These are phyloP conservation scores for Agastache rugosa DNA, from an alignment of 257 asterid genomes.

Conservation along the genomic window DNA sequence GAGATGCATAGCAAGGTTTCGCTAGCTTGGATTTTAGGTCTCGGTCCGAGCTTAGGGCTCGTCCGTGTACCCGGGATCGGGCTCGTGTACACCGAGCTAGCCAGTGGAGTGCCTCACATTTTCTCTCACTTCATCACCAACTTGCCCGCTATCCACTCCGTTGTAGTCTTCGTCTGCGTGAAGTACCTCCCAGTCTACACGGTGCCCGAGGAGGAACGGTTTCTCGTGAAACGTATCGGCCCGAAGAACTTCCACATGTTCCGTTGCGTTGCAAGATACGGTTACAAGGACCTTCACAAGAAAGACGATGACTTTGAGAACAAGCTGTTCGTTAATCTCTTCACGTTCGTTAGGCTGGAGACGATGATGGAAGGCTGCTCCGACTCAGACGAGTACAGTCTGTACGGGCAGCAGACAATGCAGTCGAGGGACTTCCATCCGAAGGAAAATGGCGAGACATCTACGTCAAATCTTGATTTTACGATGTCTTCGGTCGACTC, in stretches of 20 bases:
- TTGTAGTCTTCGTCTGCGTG: slow-evolving; percentile 84
- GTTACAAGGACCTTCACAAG: slow-evolving; percentile 90
- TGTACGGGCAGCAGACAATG: slow-evolving; percentile 74
- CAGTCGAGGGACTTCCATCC: slow-evolving; percentile 52
- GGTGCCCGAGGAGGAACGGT: slow-evolving; percentile 89
- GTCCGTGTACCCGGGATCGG: slow-evolving; percentile 98
- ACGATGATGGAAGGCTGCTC: slow-evolving; percentile 97
- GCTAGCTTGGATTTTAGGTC: slow-evolving; percentile 94
- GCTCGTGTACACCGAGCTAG: slow-evolving; percentile 95
- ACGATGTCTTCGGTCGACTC: slow-evolving; percentile 72
- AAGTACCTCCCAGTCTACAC: slow-evolving; percentile 96
- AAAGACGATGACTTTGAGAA: slow-evolving; percentile 90
- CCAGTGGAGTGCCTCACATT: slow-evolving; percentile 93
- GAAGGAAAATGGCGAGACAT: slow-evolving; percentile 45
- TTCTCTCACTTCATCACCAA: slow-evolving; percentile 97
- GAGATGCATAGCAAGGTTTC: slow-evolving; percentile 99
- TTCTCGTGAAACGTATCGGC: slow-evolving; percentile 88
- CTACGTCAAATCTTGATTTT: slow-evolving; percentile 44
- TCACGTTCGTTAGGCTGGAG: slow-evolving; percentile 86
- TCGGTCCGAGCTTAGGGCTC: slow-evolving; percentile 93
- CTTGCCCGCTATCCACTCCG: slow-evolving; percentile 88
- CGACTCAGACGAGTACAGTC: slow-evolving; percentile 84
- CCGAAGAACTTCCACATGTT: slow-evolving; percentile 94
- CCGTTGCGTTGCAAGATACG: slow-evolving; percentile 92
- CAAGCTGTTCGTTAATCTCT: slow-evolving; percentile 75